Evolutionary conservation across 2,329 filamentous ascomycete genomes (phyloP), one percentile per base, ranked within the genome.

Genomic region (Neofusicoccum laricinum): DNA sequence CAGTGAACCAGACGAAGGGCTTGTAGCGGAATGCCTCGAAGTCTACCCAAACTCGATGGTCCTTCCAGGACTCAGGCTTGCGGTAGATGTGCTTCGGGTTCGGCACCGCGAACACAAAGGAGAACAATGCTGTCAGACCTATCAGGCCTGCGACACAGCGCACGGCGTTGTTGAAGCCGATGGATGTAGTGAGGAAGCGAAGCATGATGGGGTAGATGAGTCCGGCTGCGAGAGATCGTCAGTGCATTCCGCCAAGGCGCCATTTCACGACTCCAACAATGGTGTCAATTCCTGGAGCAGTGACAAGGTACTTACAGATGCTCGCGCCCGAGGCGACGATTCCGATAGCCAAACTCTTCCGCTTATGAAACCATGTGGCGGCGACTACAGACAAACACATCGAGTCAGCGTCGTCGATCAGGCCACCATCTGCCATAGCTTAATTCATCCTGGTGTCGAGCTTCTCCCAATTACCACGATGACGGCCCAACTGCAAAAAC

Each of bases 321-420:
- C 78, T 81, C 43, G 82, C 82, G 68, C 82, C 82, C 45, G 79
- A 81, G 4, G 82, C 81, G 34, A 83, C 81, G 50, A 83, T 77
- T 43, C 81, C 81, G 25, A 83, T 78, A 14, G 81, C 81, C 40
- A 83, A 76, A 34, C 79, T 76, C 70, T 81, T 81, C 61, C 75
- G 76, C 55, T 77, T 75, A 11, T 75, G 76, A 68, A 83, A 84
- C 81, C 81, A 84, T 21, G 81, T 82, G 2, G 80, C 75, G 45
- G 79, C 80, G 59, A 82, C 81, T 82, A 64, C 19, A 49, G 64
- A 5, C 15, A 61, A 49, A 34, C 14, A 41, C 8, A n/a, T 67
- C 30, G 61, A 50, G 40, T 49, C 58, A 62, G 46, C 40, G 10
- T 32, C 15, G 43, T 62, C 43, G 45, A 51, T 49, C 34, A 62